phyloP scores from a whole-genome alignment of 805 yeast species.

The Zygosaccharomyces rouxii region DNA sequence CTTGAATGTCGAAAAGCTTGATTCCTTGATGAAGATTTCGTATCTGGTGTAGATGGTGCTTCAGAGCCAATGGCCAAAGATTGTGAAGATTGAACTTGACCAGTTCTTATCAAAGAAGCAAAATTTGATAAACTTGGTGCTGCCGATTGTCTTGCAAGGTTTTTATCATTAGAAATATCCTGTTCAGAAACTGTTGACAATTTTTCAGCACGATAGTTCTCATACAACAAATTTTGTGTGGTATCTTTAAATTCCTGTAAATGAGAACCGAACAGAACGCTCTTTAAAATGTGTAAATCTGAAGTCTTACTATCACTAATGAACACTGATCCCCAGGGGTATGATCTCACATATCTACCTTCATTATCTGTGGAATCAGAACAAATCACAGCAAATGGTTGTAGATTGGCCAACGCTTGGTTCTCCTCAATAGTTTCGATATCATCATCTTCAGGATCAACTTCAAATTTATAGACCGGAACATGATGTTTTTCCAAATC shows the following conservation, averaged over 20 bases:
- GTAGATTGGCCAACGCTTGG: slow-evolving; percentile 53
- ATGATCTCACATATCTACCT: slow-evolving; percentile 60
- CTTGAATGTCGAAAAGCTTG: slow-evolving; percentile 32
- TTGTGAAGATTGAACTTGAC: slow-evolving; percentile 33
- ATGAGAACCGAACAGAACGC: slow-evolving; percentile 78
- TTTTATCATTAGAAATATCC: slow-evolving; percentile 10
- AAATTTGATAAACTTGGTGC: slow-evolving; percentile 37
- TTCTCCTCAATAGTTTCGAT: slow-evolving; percentile 66
- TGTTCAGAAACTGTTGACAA: slow-evolving; percentile 51
- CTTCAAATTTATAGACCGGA: slow-evolving; percentile 68
- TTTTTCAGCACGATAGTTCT: slow-evolving; percentile 74
- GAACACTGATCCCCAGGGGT: slow-evolving; percentile 64
- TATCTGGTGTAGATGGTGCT: slow-evolving; percentile 24
- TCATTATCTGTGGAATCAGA: slow-evolving; percentile 55
- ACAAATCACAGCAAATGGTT: slow-evolving; percentile 71
- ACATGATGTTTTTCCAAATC: slow-evolving; percentile 67
- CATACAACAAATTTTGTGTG: slow-evolving; percentile 72
- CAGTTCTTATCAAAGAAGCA: slow-evolving; percentile 34
- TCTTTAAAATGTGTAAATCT: slow-evolving; percentile 54
- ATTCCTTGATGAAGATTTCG: slow-evolving; percentile 37
- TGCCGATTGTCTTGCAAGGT: slow-evolving; percentile 24
- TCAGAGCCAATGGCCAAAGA: slow-evolving; percentile 25
- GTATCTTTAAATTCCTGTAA: slow-evolving; percentile 75
- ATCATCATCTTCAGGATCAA: slow-evolving; percentile 71
- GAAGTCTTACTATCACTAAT: slow-evolving; percentile 48